Evolutionary conservation across 164 flowering plant species (phyloP).

Genomic region (Vitis rupestris): DNA sequence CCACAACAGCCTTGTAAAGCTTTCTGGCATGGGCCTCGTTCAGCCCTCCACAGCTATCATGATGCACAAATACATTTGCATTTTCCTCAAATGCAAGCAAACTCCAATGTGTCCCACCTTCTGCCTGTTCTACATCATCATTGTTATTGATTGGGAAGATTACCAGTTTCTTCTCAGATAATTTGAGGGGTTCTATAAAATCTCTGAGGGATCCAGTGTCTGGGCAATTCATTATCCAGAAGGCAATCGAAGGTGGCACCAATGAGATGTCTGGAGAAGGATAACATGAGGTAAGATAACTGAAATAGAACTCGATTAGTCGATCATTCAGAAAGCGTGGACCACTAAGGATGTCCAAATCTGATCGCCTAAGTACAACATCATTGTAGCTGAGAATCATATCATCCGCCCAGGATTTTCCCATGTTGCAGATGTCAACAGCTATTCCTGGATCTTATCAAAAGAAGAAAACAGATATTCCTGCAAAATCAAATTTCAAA

Average conservation of each 20-base stretch:
- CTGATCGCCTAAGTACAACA: slow-evolving; percentile 74
- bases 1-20: slow-evolving; percentile 41
- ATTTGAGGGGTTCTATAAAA: slow-evolving; percentile 63
- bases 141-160: slow-evolving; percentile 76
- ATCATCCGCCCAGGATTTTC: slow-evolving; percentile 39
- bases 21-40: slow-evolving; percentile 42
- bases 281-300: slow-evolving; percentile 49
- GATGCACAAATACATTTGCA: slow-evolving; percentile 62
- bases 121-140: slow-evolving; percentile 52
- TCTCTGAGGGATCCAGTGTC: slow-evolving; percentile 41
- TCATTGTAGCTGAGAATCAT: slow-evolving; percentile 85
- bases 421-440: slow-evolving; percentile 21
- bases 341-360: slow-evolving; percentile 67
- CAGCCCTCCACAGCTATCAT: slow-evolving; percentile 51
- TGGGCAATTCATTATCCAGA: slow-evolving; percentile 70
- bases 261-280: slow-evolving; percentile 52
- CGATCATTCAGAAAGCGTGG: slow-evolving; percentile 77
- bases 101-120: slow-evolving; percentile 93
- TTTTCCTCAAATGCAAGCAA: slow-evolving; percentile 59
- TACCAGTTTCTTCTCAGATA: slow-evolving; percentile 48
- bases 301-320: slow-evolving; percentile 84
- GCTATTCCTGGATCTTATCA: not conserved
- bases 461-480: no score
- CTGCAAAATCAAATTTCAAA: not conserved
- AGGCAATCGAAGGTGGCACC: slow-evolving; percentile 76